These are phyloP conservation scores for Coniosporium tulheliwenetii DNA, from an alignment of 2,329 filamentous ascomycete genomes.

Conservation along the genomic window DNA sequence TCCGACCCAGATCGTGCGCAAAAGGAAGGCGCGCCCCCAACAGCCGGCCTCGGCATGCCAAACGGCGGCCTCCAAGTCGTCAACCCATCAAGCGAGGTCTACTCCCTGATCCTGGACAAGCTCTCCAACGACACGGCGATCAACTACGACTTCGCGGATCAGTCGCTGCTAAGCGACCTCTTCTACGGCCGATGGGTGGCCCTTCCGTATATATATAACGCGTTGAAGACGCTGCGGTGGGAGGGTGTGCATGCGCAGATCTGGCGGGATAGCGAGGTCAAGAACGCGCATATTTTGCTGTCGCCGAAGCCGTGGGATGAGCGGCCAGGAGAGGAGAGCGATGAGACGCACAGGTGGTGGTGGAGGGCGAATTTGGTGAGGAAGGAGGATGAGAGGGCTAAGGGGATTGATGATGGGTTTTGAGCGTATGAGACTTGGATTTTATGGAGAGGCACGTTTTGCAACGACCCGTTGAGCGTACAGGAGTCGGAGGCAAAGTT, in stretches of 20 bases:
- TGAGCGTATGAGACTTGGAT: slow-evolving; percentile 10
- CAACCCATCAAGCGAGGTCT: slow-evolving; percentile 37
- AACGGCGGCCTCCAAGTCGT: slow-evolving; percentile 48
- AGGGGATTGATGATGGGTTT: slow-evolving; percentile 36
- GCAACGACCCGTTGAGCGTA: too few relatives aligned
- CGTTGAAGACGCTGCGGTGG: slow-evolving; percentile 42
- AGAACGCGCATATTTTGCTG: slow-evolving; percentile 48
- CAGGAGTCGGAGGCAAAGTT: too few relatives aligned
- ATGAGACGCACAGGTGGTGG: slow-evolving; percentile 43
- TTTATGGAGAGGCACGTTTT: neutral
- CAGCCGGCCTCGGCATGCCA: slow-evolving; percentile 38
- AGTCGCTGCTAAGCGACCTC: slow-evolving; percentile 40
- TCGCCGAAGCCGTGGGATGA: slow-evolving; percentile 50
- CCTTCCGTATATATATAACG: slow-evolving; percentile 46
- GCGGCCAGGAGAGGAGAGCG: slow-evolving; percentile 21
- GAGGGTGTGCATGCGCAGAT: slow-evolving; percentile 41
- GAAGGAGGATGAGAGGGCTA: slow-evolving; percentile 28
- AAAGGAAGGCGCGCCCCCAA: slow-evolving; percentile 30
- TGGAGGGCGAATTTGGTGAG: slow-evolving; percentile 35
- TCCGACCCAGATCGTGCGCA: slow-evolving; percentile 33
- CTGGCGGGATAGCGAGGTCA: slow-evolving; percentile 44
- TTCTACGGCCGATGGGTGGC: slow-evolving; percentile 43
- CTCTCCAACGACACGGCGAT: slow-evolving; percentile 29
- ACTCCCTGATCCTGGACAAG: slow-evolving; percentile 33
- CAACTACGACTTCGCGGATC: slow-evolving; percentile 44